Evolutionary conservation across 352 stramenopile species (phyloP), one percentile per base, ranked within the genome.

Genomic region (Phytophthora cajani): DNA sequence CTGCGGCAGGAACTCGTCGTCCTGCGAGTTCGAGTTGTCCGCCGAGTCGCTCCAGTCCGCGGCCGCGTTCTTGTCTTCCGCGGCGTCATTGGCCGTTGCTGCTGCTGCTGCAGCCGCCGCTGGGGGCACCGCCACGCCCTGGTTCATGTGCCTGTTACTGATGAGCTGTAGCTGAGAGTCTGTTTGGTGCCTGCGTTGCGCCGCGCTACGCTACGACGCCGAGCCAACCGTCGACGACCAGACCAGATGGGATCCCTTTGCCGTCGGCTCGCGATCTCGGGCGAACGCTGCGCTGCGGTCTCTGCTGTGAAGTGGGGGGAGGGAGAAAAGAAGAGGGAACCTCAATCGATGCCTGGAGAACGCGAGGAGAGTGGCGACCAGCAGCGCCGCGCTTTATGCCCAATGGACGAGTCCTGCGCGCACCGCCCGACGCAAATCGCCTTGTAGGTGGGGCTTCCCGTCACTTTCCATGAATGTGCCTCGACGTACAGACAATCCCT

Each of bases 21-120:
- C 77, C 21, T 89, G 81, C 16, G 83, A 89, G 64, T 89, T 85
- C 19, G 75, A 79, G 52, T 82, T 82, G 64, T 90, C 76, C 12
- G 66, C 82, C 52, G 87, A 92, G 62, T 92, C 84, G 60, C 80
- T 91, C 78, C 82, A 92, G 62, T 91, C 87, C 10, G 49, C 30
- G 30, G 51, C 53, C 30, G 50, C 72, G 12, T 70, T 19, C 42
- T 49, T 49, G 42, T 49, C 42, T 23, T 49, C 42, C 17, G 42
- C 23, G 30, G 46, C 51, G 52, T 68, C 32, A 27, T 54, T 40
- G 9, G 25, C 40, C 42, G 61, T 12, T 8, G 67, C 38, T n/a
- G 12, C 38, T 16, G 36, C 52, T 62, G 54, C 54, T 42, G 67
- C 30, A 44, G 38, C 12, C 38, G 38, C 52, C 64, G 54, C 54